Percentiles rank a stretch among this genome's conserved stretches.
Evolutionary conservation across 1,284 basidiomycete species (phyloP).

Genomic region (Caloboletus firmus): DNA sequence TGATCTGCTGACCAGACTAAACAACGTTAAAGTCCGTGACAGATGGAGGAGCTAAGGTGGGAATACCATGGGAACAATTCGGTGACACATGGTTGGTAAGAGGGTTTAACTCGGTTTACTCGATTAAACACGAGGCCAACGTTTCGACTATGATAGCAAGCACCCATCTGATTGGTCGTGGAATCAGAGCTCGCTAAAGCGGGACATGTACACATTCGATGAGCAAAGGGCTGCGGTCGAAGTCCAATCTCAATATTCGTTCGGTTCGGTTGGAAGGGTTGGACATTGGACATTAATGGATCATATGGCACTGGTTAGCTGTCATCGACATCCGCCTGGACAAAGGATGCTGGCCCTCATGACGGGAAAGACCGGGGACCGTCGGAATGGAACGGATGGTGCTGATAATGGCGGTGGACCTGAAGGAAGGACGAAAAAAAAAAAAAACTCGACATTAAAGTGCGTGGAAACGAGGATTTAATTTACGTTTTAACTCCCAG

Average conservation of each 20-base stretch:
- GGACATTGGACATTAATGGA: no score
- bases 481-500: constrained; percentile 30
- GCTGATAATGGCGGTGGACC: no score
- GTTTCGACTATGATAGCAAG: constrained; percentile 12
- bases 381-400: no score
- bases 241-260: not conserved
- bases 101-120: not conserved
- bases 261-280: not conserved
- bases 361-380: no score
- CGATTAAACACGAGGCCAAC: constrained; percentile 26
- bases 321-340: not conserved
- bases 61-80: not conserved
- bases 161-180: constrained; percentile 7
- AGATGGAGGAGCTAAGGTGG: not conserved
- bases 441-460: not conserved
- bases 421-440: not conserved
- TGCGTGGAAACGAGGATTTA: constrained; percentile 10
- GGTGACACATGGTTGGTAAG: not conserved
- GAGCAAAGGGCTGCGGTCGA: not conserved
- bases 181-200: not conserved
- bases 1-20: not conserved
- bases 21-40: not conserved
- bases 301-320: not conserved
- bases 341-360: no score
- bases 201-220: not conserved